These are phyloP conservation scores for Pinguiococcus pyrenoidosus DNA, from an alignment of 108 stramenopile genomes.

Conservation along the genomic window DNA sequence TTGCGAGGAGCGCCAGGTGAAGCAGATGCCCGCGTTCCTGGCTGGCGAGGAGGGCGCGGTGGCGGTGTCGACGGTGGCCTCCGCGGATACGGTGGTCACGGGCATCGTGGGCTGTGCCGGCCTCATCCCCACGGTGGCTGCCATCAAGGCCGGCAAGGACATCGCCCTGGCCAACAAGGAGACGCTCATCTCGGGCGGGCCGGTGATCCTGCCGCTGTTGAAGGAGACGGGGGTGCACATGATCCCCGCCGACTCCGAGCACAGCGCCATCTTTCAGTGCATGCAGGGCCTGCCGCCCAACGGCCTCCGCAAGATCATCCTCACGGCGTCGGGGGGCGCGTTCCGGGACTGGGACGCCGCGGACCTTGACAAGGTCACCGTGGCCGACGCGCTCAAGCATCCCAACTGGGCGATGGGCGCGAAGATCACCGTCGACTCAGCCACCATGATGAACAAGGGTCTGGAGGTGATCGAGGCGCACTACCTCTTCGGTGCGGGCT, in stretches of 20 bases:
- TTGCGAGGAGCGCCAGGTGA: constrained; percentile 35
- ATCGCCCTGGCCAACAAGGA: constrained; percentile 95
- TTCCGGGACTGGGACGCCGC: constrained; percentile 84
- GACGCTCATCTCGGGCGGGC: constrained; percentile 88
- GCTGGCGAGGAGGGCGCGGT: constrained; percentile 53
- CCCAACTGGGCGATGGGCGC: constrained; percentile 66
- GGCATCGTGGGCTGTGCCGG: constrained; percentile 94
- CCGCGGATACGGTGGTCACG: constrained; percentile 75
- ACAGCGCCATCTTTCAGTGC: constrained; percentile 90
- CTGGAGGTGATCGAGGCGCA: constrained; percentile 95
- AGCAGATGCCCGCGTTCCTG: constrained; percentile 27
- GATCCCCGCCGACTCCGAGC: constrained; percentile 88
- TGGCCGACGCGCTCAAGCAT: constrained; percentile 58
- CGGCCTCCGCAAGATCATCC: constrained; percentile 67
- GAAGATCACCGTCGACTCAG: constrained; percentile 83
- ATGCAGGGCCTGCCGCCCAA: constrained; percentile 75
- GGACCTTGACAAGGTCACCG: constrained; percentile 53
- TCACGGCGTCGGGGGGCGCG: constrained; percentile 88
- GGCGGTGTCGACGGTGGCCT: constrained; percentile 54
- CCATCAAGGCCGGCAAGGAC: constrained; percentile 81
- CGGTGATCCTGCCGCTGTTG: constrained; percentile 83
- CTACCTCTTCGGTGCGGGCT: constrained; percentile 86
- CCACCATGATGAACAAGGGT: constrained; percentile 98
- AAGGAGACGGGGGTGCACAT: constrained; percentile 80
- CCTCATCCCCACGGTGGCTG: constrained; percentile 70